Evolutionary conservation across 202 grass and related monocot genomes (phyloP).

Genomic region (Panicum virgatum): DNA sequence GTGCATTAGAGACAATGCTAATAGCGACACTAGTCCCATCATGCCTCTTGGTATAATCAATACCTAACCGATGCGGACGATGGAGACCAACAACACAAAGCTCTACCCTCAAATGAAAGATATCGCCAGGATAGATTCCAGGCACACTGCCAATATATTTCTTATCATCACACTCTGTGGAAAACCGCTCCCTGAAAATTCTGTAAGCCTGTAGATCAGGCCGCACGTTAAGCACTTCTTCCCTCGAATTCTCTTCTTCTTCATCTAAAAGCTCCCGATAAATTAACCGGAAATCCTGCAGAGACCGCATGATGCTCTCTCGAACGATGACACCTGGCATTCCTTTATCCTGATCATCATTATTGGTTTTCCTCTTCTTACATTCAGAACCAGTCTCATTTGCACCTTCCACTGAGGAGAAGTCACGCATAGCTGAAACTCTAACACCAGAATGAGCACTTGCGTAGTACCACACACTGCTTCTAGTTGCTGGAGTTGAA

Average conservation of each 20-base stretch:
- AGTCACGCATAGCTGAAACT: conserved; percentile 46
- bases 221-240: neutral
- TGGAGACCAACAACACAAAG: conserved; percentile 83
- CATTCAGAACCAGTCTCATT: conserved; percentile 4
- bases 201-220: conserved; percentile 61
- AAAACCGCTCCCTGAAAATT: conserved; percentile 61
- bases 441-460: conserved; percentile 63
- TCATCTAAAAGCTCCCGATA: conserved; percentile 51
- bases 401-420: conserved; percentile 38
- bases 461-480: conserved; percentile 42
- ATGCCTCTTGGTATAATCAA: conserved; percentile 61
- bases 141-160: conserved; percentile 75
- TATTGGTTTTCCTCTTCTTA: conserved; percentile 40
- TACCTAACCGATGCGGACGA: conserved; percentile 41
- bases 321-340: conserved; percentile 10
- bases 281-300: conserved; percentile 60
- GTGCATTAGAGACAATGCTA: conserved; percentile 66
- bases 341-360: conserved; percentile 18
- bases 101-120: conserved; percentile 72
- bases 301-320: conserved; percentile 42
- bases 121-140: conserved; percentile 70
- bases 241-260: conserved; percentile 42
- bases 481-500: conserved; percentile 43
- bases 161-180: conserved; percentile 29
- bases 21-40: conserved; percentile 51